A percentile compares a stretch with the other conserved stretches of the same genome.
These are phyloP conservation scores for Lunasporangiospora selenospora DNA, from an alignment of 192 early-diverging fungal genomes.

Conservation along the genomic window DNA sequence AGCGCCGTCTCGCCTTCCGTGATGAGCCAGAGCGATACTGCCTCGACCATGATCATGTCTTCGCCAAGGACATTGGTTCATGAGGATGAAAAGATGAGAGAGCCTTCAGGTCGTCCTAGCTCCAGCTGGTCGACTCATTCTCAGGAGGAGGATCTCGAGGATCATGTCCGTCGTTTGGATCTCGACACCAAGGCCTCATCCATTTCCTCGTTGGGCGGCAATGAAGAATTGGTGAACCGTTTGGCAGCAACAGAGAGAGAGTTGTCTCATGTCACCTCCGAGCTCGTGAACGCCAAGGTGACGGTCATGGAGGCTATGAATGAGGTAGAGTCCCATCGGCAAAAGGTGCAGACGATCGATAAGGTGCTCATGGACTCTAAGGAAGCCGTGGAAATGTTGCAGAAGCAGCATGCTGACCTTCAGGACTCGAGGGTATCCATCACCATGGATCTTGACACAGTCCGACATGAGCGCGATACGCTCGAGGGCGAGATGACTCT, in stretches of 20 bases:
- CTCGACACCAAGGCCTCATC: constrained; percentile 28
- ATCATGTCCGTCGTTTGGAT: neutral
- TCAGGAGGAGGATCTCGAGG: constrained; percentile 19
- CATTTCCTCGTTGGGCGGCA: constrained; percentile 15
- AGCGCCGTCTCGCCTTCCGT: constrained; percentile 32
- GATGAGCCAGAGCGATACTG: constrained; percentile 44
- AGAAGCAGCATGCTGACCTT: constrained; percentile 36
- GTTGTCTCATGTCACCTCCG: constrained; percentile 33
- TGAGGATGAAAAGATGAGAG: constrained; percentile 26
- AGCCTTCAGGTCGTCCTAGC: constrained; percentile 13
- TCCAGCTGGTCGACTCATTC: constrained; percentile 36
- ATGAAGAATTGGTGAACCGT: constrained; percentile 25
- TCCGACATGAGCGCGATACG: constrained; percentile 41
- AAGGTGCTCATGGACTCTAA: constrained; percentile 40
- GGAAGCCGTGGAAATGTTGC: constrained; percentile 37
- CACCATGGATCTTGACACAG: constrained; percentile 38
- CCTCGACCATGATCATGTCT: constrained; percentile 28
- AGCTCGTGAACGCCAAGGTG: constrained; percentile 44
- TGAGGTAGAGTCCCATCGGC: constrained; percentile 35
- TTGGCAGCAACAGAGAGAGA: constrained; percentile 27
- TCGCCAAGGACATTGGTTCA: constrained; percentile 15
- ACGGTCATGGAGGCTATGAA: constrained; percentile 47
- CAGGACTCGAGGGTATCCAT: constrained; percentile 34
- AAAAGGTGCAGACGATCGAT: constrained; percentile 36
- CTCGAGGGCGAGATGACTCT: constrained; percentile 33